phyloP scores from a whole-genome alignment of 2,329 filamentous ascomycete genomes.

The Verruconis gallopava region DNA sequence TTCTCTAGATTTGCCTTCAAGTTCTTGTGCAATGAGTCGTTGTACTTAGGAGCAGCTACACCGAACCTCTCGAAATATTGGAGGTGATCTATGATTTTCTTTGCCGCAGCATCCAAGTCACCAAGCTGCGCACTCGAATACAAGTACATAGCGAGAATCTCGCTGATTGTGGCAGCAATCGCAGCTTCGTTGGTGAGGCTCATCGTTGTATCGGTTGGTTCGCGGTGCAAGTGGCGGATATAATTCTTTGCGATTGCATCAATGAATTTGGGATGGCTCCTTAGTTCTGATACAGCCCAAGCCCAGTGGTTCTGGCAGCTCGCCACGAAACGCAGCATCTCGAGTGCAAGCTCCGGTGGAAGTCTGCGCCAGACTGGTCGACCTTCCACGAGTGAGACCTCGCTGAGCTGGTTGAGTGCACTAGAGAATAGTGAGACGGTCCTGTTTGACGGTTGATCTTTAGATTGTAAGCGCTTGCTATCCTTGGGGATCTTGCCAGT shows the following conservation, averaged over 20 bases:
- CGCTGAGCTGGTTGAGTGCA: constrained; percentile 57
- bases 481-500: constrained; percentile 78
- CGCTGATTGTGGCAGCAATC: constrained; percentile 69
- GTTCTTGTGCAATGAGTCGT: constrained; percentile 73
- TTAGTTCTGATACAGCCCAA: constrained; percentile 74
- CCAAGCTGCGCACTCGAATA: constrained; percentile 73
- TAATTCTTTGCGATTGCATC: constrained; percentile 59
- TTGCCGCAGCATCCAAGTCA: constrained; percentile 48
- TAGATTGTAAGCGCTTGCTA: constrained; percentile 1
- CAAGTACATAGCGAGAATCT: constrained; percentile 82
- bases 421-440: constrained; percentile 56
- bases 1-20: constrained; percentile 72
- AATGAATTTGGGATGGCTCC: constrained; percentile 62
- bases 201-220: constrained; percentile 20
- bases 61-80: constrained; percentile 70
- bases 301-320: constrained; percentile 90
- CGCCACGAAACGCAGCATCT: constrained; percentile 75
- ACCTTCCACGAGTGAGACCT: constrained; percentile 38
- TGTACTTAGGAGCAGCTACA: constrained; percentile 69
- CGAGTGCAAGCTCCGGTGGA: constrained; percentile 37
- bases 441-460: background rate
- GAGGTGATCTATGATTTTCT: constrained; percentile 59
- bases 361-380: constrained; percentile 37
- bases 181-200: constrained; percentile 28
- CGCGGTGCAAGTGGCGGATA: constrained; percentile 41